These are phyloP conservation scores for Silene noctiflora DNA, from an alignment of 179 eudicot species.

Conservation along the genomic window DNA sequence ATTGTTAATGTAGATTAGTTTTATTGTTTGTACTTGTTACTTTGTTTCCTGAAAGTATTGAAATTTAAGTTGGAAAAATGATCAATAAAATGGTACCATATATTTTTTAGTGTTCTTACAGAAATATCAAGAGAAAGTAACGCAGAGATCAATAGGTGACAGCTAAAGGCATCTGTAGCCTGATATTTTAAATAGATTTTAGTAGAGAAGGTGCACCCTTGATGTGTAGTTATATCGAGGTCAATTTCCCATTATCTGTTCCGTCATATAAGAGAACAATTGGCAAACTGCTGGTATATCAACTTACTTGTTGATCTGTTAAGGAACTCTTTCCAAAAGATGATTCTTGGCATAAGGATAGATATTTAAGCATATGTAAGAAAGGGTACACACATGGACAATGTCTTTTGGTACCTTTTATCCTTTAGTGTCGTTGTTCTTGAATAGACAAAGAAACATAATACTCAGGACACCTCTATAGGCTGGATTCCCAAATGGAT, in stretches of 20 bases:
- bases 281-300: neutral
- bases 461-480: slow-evolving; percentile 15
- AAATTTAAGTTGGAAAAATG: neutral
- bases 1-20: neutral
- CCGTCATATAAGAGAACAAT: neutral
- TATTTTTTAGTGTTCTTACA: neutral
- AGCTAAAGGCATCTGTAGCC: neutral
- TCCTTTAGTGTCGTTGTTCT: slow-evolving; percentile 3
- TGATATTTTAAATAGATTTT: neutral
- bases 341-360: slow-evolving; percentile 13
- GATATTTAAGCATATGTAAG: neutral
- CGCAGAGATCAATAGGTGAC: neutral
- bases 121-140: neutral
- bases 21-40: neutral
- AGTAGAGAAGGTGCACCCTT: slow-evolving; percentile 1
- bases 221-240: slow-evolving; percentile 1
- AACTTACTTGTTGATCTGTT: neutral
- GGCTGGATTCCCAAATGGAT: slow-evolving; percentile 23
- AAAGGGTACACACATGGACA: neutral
- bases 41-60: neutral
- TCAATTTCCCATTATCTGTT: slow-evolving; percentile 6
- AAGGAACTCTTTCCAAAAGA: slow-evolving; percentile 11
- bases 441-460: slow-evolving; percentile 18
- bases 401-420: neutral
- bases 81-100: neutral